Evolutionary conservation across 345 rosid genomes (phyloP).

Genomic region (Eucalyptus sideroxylon): DNA sequence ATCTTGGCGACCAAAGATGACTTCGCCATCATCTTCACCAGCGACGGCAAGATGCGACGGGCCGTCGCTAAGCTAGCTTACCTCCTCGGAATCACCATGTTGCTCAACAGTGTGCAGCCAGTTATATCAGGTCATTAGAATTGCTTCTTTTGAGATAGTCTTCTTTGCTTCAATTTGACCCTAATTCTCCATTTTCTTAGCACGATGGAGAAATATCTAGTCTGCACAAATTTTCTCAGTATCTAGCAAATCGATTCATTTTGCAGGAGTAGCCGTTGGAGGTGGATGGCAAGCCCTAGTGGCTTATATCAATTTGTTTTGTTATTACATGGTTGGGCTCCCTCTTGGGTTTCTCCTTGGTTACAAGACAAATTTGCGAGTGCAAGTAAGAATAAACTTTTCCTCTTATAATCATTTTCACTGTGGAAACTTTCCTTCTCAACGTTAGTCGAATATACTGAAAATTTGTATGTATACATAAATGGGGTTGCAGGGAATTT

Average conservation of each 20-base stretch:
- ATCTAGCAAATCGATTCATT: no score
- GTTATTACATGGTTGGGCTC: slow-evolving; percentile 59
- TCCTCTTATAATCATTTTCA: not conserved
- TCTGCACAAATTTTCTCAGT: not conserved
- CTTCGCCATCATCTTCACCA: slow-evolving; percentile 63
- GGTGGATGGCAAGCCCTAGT: slow-evolving; percentile 97
- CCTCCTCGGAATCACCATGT: slow-evolving; percentile 74
- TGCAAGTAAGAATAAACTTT: slow-evolving; percentile 33
- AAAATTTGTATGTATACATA: not conserved
- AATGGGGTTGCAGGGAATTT: slow-evolving; percentile 53
- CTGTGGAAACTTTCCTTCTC: not conserved
- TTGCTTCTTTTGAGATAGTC: not conserved
- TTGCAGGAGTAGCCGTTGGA: slow-evolving; percentile 82
- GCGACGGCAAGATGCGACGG: slow-evolving; percentile 35
- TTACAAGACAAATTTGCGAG: slow-evolving; percentile 51
- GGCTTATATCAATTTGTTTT: slow-evolving; percentile 79
- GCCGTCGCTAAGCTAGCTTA: slow-evolving; percentile 60
- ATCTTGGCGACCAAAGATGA: slow-evolving; percentile 43
- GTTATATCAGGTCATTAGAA: slow-evolving; percentile 63
- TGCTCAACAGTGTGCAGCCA: slow-evolving; percentile 78
- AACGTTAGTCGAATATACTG: not conserved
- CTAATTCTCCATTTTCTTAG: not conserved
- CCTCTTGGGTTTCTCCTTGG: slow-evolving; percentile 84
- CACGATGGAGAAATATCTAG: not conserved
- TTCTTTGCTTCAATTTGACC: not conserved